Percentiles rank a stretch among this genome's conserved stretches.
Conservation (phyloP, 2,329 filamentous ascomycete species). For the Cryphonectria carpinicola region DNA sequence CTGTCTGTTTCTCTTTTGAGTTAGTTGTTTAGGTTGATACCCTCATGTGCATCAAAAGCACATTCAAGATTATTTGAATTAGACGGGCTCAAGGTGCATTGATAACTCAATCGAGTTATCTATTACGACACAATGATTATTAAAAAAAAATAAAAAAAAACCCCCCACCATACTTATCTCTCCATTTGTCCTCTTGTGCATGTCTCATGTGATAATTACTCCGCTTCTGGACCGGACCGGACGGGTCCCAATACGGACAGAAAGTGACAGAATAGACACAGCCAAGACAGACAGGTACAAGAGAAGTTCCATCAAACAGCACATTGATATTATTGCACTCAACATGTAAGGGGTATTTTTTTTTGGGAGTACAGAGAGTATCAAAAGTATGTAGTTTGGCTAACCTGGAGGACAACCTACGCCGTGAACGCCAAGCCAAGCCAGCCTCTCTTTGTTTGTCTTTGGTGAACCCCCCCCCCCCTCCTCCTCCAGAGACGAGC, state of each 20-base stretch:
- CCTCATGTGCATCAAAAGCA: conserved; percentile 26
- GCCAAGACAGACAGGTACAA: no score
- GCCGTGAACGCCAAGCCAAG: not conserved
- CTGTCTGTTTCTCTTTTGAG: not conserved
- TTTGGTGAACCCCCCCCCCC: no score
- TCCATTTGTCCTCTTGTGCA: no score
- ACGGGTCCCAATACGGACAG: no score
- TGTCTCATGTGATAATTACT: no score
- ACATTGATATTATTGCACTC: not conserved
- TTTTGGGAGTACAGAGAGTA: not conserved
- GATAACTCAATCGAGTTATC: not conserved
- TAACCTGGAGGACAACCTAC: not conserved
- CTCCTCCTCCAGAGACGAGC: not conserved
- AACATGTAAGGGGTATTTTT: not conserved
- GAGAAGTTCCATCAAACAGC: not conserved
- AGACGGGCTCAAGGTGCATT: not conserved
- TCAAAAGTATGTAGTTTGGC: not conserved
- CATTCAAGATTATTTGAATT: conserved; percentile 21
- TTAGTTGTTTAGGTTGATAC: conserved; percentile 24
- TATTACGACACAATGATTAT: not conserved
- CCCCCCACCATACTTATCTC: no score
- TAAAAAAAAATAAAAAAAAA: not conserved
- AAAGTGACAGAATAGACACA: no score
- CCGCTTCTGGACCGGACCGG: no score
- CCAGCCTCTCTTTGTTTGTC: not conserved